Evolutionary conservation across 1,139 yeast species (phyloP), one percentile per base, ranked within the genome.

Genomic region (Kazachstania sp.): DNA sequence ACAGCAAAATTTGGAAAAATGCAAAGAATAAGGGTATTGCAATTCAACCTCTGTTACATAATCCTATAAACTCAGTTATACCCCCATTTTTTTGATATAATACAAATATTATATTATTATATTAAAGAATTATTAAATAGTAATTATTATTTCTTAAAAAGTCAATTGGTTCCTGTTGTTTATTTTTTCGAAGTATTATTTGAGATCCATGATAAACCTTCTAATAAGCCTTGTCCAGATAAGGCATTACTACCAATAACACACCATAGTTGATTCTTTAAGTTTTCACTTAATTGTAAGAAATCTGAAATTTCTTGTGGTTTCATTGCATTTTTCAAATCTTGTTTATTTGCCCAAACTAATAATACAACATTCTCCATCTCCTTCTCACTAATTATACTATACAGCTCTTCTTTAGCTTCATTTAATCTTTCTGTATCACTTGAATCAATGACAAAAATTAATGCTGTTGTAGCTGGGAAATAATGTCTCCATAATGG

Each of bases 401-500:
- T 77, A 65, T 75, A 78, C 58, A 90, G 71, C 62, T 87, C 96
- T 54, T 74, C 78, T 58, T 83, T 83, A 26, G 94, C 85, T 65
- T 85, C 95, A 50, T 79, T 82, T 55, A 90, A 71, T 60, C 96
- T 75, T 32, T 73, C 76, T 37, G 69, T 67, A 67, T 87, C 95
- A 13, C 84, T 77, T 5, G 90, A 78, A 66, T 90, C 97, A 49
- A 90, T 85, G 46, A 90, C 97, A 65, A 86, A 90, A 49, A 90
- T 86, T 52, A 90, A 74, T n/a, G 95, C 96, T 61, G 87, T 86
- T 3, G 97, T 86, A 30, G 95, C 95, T 12, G 95, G 86, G 68
- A 84, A 87, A 68, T 88, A 90, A 64, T 88, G 96, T 66, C 97
- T 79, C 97, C 97, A 88, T 46, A 88, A 72, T 0, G 95, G 95